Evolutionary conservation across 305 asterid species (phyloP), one percentile per base, ranked within the genome.

Genomic region (Rubia balearica): DNA sequence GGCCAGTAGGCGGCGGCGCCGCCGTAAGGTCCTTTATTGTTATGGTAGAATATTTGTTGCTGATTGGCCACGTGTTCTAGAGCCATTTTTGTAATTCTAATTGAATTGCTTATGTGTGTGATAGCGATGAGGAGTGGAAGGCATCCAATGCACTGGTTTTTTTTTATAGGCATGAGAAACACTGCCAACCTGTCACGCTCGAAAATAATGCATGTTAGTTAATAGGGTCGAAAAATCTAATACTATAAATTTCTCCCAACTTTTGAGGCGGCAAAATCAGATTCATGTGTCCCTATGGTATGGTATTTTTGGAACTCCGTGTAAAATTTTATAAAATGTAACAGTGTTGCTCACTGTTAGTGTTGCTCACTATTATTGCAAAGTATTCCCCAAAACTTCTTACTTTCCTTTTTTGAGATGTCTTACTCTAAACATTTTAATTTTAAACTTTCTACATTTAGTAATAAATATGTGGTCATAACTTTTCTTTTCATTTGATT

Each of bases 51-150:
- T 45, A 64, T 2, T 8, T 79, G 78, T 21, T 69, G 79, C 24
- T 79, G 85, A n/a, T 71, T 72, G 27, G 74, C 53, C 63, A 82
- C 66, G 19, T 80, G 78, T 76, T 79, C 75, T n/a, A 76, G 74
- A 11, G 80, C 85, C 85, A 82, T 79, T 57, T 49, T 57, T 67
- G 4, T 76, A 41, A 27, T 45, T 16, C 59, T 12, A 13, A 51
- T 7, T 7, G 62, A 57, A 57, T 33, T 46, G 22, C 22, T 51
- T 51, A 3, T 33, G 22, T 51, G 57, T 51, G 57, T 51, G 59
- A 51, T 51, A n/a, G 59, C 59, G 59, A 51, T 51, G 59, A 51
- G 24, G 59, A n/a, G 8, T 30, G 36, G 41, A 11, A 68, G n/a
- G 64, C 49, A 68, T 53, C 22, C 61, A n/a, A 68, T 51, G 22